These are phyloP conservation scores for Heteromeles arbutifolia DNA, from an alignment of 306 rosid genomes.

Conservation along the genomic window DNA sequence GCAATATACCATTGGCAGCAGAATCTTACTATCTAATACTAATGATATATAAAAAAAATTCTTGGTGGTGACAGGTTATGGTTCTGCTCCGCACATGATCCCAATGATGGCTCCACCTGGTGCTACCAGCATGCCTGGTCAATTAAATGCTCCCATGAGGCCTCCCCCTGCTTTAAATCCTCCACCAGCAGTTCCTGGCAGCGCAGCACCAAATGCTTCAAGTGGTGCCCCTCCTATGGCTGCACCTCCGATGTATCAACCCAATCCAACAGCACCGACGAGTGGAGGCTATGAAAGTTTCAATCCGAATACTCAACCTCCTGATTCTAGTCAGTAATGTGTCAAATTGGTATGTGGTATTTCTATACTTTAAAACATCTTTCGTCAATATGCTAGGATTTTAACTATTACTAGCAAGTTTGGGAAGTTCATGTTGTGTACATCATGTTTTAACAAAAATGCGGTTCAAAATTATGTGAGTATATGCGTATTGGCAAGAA, in stretches of 20 bases:
- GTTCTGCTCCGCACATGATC: constrained; percentile 28
- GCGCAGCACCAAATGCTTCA: constrained; percentile 25
- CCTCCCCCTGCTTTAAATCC: constrained; percentile 28
- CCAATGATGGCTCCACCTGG: constrained; percentile 56
- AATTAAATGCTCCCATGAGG: constrained; percentile 32
- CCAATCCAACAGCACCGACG: constrained; percentile 30
- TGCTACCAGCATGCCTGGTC: constrained; percentile 37
- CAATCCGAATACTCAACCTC: constrained; percentile 30
- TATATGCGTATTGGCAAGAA: not conserved
- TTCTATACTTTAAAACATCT: not conserved
- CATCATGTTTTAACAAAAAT: not conserved
- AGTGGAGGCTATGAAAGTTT: constrained; percentile 45
- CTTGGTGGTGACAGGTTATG: constrained; percentile 23
- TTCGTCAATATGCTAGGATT: not conserved
- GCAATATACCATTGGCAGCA: not conserved
- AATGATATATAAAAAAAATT: not conserved
- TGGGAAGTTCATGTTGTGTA: not conserved
- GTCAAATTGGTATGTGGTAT: constrained; percentile 5
- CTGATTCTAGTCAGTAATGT: constrained; percentile 36
- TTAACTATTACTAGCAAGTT: too few relatives aligned
- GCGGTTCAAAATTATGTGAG: not conserved
- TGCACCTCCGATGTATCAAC: constrained; percentile 27
- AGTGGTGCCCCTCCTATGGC: constrained; percentile 27
- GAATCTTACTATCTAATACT: not conserved
- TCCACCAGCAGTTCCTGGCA: constrained; percentile 34